Base-by-base conservation (phyloP, 805 yeast species). In the Schwanniomyces occidentalis region DNA sequence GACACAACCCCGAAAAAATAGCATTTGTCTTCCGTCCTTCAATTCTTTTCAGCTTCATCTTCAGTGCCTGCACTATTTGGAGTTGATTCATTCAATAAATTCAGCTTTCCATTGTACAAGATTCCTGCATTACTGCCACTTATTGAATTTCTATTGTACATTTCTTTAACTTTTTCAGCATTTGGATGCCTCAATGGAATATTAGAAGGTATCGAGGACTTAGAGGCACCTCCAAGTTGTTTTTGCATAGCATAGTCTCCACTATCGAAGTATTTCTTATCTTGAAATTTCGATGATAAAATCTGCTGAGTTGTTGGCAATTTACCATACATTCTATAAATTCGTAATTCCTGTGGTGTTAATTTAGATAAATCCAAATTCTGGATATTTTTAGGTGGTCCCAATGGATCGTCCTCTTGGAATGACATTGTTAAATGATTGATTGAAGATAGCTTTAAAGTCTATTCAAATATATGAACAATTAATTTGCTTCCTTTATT, bases 181-280 rank as follows among this genome's bases (percentile, higher is more conserved):
- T 73, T 73, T 4, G 81, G 80, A 39, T 70, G 72, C 30, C 63
- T 65, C 53, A 75, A 50, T 6, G 71, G 65, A 2, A 66, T 48
- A 2, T 65, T 59, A 8, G 63, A 66, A 14, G 58, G 54, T 5
- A 63, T 63, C 28, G 23, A 23, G 38, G 46, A 36, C 31, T 52
- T 52, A 13, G 36, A 24, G 24, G 45, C 45, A 5, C 52, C 54
- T 5, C 67, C 72, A 20, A 61, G 46, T 46, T 67, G 75, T 38
- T 68, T 68, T 37, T 80, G 85, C 74, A 89, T 75, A 8, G 96
- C 96, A 59, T 89, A 89, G 61, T 89, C 97, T 7, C 96, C 96
- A 42, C 95, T 84, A 54, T 89, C 97, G 52, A 89, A 90, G 60
- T 85, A 89, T 65, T 88, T 90, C 50, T 95, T 78, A 45, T 89